Conservation (phyloP, 2,329 filamentous ascomycete species). For the Aspergillus transmontanensis region DNA sequence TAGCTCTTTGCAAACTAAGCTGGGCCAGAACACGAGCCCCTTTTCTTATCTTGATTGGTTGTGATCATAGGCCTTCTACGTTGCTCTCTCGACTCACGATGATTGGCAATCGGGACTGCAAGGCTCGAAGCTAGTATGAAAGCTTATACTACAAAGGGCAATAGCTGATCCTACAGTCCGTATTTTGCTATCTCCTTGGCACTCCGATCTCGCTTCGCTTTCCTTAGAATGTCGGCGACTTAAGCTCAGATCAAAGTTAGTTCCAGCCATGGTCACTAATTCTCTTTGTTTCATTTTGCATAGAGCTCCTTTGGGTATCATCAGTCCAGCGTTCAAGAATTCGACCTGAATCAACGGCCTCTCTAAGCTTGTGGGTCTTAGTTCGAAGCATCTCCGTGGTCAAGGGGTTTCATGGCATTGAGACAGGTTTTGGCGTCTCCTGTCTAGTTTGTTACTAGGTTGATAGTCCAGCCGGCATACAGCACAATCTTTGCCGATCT, state of each 20-base stretch:
- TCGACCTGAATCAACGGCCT: background rate
- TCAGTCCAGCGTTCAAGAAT: background rate
- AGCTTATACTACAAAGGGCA: background rate
- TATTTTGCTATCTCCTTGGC: background rate
- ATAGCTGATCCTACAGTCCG: background rate
- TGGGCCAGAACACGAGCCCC: background rate
- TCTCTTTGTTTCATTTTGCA: background rate
- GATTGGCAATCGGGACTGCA: background rate
- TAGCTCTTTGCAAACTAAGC: background rate
- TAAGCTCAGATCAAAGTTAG: background rate
- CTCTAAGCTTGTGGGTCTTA: background rate
- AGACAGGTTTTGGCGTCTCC: too few species aligned
- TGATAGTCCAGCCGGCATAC: background rate
- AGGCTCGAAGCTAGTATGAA: background rate
- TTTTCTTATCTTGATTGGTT: background rate
- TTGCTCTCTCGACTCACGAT: background rate
- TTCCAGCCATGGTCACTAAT: background rate
- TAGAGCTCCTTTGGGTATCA: background rate
- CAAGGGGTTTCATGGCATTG: background rate
- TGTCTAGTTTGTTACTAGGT: rapidly evolving
- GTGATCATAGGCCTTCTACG: background rate
- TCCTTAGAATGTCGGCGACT: background rate
- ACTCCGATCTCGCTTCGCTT: background rate
- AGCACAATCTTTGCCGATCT: background rate
- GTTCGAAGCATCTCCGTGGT: background rate